These are phyloP conservation scores for Colletotrichum tropicale DNA, from an alignment of 2,329 filamentous ascomycete genomes.

Conservation along the genomic window DNA sequence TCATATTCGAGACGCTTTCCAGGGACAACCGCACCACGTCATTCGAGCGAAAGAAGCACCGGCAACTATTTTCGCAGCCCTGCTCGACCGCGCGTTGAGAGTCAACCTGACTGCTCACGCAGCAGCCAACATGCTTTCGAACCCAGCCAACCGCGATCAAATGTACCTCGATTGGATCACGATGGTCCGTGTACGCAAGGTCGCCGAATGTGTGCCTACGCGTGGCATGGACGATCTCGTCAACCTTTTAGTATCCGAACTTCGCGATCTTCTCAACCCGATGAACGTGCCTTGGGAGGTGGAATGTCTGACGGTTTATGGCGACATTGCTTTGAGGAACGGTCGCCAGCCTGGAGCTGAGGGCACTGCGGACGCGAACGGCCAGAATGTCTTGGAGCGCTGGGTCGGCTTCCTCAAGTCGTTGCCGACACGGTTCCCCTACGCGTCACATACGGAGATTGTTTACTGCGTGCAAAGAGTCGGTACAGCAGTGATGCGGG, in stretches of 20 bases:
- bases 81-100: slow-evolving; percentile 84
- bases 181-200: slow-evolving; percentile 65
- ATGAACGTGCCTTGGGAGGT: slow-evolving; percentile 69
- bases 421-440: slow-evolving; percentile 74
- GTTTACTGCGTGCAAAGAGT: slow-evolving; percentile 79
- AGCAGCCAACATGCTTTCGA: slow-evolving; percentile 89
- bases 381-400: slow-evolving; percentile 75
- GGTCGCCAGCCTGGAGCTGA: slow-evolving; percentile 45
- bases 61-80: slow-evolving; percentile 84
- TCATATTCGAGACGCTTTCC: slow-evolving; percentile 86
- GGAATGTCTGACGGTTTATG: slow-evolving; percentile 65
- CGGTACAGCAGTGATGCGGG: slow-evolving; percentile 78
- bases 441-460: slow-evolving; percentile 73
- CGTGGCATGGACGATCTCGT: slow-evolving; percentile 71
- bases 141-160: slow-evolving; percentile 86
- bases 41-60: slow-evolving; percentile 86
- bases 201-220: slow-evolving; percentile 67
- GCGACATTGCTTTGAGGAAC: slow-evolving; percentile 56
- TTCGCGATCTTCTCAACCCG: slow-evolving; percentile 74
- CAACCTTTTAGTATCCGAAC: slow-evolving; percentile 66
- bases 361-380: slow-evolving; percentile 40
- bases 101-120: slow-evolving; percentile 95
- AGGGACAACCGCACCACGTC: slow-evolving; percentile 83
- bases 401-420: slow-evolving; percentile 77
- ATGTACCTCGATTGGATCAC: slow-evolving; percentile 95